Percentiles rank a stretch among this genome's conserved stretches.
Evolutionary conservation across 345 rosid genomes (phyloP).

Genomic region (Linum trigynum): DNA sequence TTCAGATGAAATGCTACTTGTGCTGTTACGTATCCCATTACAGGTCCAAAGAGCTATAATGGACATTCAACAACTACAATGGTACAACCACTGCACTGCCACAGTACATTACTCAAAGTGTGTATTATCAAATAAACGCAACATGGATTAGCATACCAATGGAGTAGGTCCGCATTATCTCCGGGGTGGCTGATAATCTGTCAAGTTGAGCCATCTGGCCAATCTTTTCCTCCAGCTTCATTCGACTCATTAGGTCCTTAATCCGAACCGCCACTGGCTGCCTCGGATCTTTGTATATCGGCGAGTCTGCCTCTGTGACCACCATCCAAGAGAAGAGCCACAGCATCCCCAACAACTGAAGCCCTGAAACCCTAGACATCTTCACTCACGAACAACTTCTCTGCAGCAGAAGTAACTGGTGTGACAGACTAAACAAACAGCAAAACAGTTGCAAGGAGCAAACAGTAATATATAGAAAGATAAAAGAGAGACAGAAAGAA

Average conservation of each 20-base stretch:
- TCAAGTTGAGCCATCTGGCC: neutral
- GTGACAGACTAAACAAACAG: neutral
- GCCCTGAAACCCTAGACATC: neutral
- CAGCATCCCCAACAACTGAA: neutral
- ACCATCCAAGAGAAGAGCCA: neutral
- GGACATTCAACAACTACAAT: neutral
- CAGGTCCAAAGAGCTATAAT: neutral
- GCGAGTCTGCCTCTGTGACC: neutral
- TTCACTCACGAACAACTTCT: neutral
- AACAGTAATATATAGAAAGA: too few relatives aligned
- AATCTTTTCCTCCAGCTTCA: neutral
- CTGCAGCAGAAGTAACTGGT: neutral
- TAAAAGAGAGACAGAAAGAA: neutral
- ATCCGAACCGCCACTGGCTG: neutral
- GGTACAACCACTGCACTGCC: neutral
- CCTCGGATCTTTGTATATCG: neutral
- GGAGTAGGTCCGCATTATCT: neutral
- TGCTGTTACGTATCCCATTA: neutral
- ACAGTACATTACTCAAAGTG: neutral
- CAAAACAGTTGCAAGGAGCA: neutral
- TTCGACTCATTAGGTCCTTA: neutral
- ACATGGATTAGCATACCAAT: neutral
- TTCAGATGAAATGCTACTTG: neutral
- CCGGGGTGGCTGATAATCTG: neutral
- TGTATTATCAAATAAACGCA: neutral